These are phyloP conservation scores for Rubia occidens DNA, from an alignment of 305 asterid genomes.

Conservation along the genomic window DNA sequence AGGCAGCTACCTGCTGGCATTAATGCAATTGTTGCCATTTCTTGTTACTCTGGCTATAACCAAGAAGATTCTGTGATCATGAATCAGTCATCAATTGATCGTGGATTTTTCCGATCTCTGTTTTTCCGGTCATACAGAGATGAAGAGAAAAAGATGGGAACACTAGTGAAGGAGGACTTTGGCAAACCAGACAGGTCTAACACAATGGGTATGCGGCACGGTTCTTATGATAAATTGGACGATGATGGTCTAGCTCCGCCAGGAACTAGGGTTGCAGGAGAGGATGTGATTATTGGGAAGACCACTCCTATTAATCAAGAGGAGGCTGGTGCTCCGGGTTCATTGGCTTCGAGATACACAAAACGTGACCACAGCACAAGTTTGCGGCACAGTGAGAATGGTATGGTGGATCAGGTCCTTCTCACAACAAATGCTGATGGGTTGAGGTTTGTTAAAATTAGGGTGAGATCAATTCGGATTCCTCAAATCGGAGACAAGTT, in stretches of 20 bases:
- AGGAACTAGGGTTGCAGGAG: conserved; percentile 93
- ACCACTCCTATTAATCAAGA: conserved; percentile 89
- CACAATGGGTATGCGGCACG: conserved; percentile 99
- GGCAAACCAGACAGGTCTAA: conserved; percentile 82
- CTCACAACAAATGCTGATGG: conserved; percentile 95
- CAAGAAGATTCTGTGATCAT: conserved; percentile 98
- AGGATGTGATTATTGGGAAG: conserved; percentile 95
- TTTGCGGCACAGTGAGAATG: conserved; percentile 88
- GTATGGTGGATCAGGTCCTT: conserved; percentile 91
- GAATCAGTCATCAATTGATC: conserved; percentile 98
- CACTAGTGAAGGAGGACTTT: conserved; percentile 94
- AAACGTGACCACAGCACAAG: conserved; percentile 96
- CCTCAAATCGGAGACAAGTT: conserved; percentile 98
- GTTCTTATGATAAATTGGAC: conserved; percentile 93
- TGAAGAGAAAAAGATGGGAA: conserved; percentile 98
- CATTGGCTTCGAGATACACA: conserved; percentile 76
- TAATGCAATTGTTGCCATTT: conserved; percentile 89
- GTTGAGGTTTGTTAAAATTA: conserved; percentile 80
- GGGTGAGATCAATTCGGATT: conserved; percentile 86
- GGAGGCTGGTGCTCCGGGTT: conserved; percentile 75
- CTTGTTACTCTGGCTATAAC: conserved; percentile 93
- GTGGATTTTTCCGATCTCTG: conserved; percentile 90
- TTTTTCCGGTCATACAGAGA: conserved; percentile 94
- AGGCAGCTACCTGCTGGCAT: conserved; percentile 98
- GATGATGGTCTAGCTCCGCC: conserved; percentile 99